Evolutionary conservation across 768 basidiomycete species (phyloP), one percentile per base, ranked within the genome.

Genomic region (Imleria badia): DNA sequence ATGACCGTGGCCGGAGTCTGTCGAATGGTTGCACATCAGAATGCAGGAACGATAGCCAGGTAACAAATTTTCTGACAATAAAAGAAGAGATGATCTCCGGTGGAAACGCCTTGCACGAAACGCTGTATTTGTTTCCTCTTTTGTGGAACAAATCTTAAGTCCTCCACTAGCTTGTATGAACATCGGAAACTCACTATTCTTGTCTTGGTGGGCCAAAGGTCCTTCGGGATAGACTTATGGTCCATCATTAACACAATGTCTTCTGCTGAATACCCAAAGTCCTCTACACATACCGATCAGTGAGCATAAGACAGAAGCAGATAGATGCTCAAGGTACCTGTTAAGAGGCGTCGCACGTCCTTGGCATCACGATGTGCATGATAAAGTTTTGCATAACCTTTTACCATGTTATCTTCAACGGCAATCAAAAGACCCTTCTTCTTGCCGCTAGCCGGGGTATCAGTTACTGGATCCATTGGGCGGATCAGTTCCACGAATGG

Each of bases 51-150:
- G 19, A 17, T 17, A 6, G 3, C 6, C 8, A 20, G 2, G 14
- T 6, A 26, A 29, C 2, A 39, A 23, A 1, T 13, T 15, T 5
- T 19, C 77, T 52, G 49, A 84, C 83, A 85, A 41, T 82, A 81
- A 52, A 85, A 83, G 55, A 84, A 80, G 58, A 82, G 79, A 2
- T 65, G 75, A 55, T 84, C 84, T 0, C 79, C 79, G 4, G 76
- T 56, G 17, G 72, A 65, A 10, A 76, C 78, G 34, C 66, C 78
- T 30, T 66, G 56, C 0, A 82, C 78, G 8, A 85, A 68, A 3
- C 71, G 70, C 1, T 69, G 55, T 48, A 83, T 78, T 34, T 78
- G 76, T 10, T 59, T 60, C 20, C 74, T 60, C 81, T 83, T 53
- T 42, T 13, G 44, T 12, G 43, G n/a, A 12, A 44, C 14, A 33